Percentiles rank a stretch among this genome's conserved stretches.
These are phyloP conservation scores for Rhinocladiella mackenziei DNA, from an alignment of 2,329 filamentous ascomycete species.

Conservation along the genomic window DNA sequence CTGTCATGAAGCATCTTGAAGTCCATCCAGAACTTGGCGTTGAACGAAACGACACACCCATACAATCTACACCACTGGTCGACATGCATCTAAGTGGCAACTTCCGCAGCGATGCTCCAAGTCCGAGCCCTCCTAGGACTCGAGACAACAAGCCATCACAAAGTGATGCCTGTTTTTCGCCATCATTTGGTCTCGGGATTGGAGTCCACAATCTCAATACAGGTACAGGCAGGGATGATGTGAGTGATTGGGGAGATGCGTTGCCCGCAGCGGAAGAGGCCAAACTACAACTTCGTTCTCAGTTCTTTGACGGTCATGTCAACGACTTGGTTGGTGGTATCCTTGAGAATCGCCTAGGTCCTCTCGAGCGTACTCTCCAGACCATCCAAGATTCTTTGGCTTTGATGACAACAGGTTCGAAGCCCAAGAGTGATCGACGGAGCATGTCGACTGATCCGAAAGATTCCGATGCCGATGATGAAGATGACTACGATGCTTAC, in stretches of 20 bases:
- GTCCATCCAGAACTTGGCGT: slow-evolving; percentile 70
- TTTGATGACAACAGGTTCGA: slow-evolving; percentile 53
- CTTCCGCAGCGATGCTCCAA: slow-evolving; percentile 66
- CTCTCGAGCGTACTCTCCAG: slow-evolving; percentile 73
- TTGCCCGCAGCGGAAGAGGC: slow-evolving; percentile 78
- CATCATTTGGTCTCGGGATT: slow-evolving; percentile 61
- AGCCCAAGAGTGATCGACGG: slow-evolving; percentile 57
- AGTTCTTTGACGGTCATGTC: slow-evolving; percentile 88
- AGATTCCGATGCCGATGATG: slow-evolving; percentile 91
- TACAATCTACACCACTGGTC: slow-evolving; percentile 50
- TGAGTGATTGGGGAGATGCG: slow-evolving; percentile 86
- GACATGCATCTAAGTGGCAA: slow-evolving; percentile 42
- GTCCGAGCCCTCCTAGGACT: slow-evolving; percentile 63
- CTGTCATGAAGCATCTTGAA: slow-evolving; percentile 82
- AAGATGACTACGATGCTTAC: slow-evolving; percentile 65
- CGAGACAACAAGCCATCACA: slow-evolving; percentile 10
- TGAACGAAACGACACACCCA: slow-evolving; percentile 52
- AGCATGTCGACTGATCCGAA: slow-evolving; percentile 65
- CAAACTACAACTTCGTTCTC: slow-evolving; percentile 74
- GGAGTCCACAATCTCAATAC: slow-evolving; percentile 61
- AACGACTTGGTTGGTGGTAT: slow-evolving; percentile 78
- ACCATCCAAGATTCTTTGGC: slow-evolving; percentile 68
- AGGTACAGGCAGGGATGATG: slow-evolving; percentile 45
- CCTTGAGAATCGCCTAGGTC: slow-evolving; percentile 70
- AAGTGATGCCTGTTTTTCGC: slow-evolving; percentile 46